Conservation (phyloP, 1,284 basidiomycete genomes). For the Austroboletus novae-zelandiae region DNA sequence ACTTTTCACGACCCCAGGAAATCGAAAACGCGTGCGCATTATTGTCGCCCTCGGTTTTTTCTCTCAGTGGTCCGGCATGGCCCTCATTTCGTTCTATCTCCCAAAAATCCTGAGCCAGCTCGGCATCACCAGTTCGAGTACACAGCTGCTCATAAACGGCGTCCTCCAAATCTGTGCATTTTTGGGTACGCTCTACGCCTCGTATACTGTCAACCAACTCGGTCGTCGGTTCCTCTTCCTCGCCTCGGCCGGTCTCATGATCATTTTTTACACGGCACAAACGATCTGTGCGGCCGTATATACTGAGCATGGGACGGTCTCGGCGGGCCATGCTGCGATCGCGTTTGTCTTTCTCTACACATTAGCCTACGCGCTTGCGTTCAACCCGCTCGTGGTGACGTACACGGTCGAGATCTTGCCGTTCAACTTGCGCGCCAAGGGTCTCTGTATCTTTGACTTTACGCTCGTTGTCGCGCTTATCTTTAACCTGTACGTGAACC, state of each 20-base stretch:
- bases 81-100: slow-evolving; percentile 57
- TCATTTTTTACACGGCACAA: background rate
- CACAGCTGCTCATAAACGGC: slow-evolving; percentile 64
- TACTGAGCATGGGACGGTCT: slow-evolving; percentile 37
- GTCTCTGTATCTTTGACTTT: slow-evolving; percentile 74
- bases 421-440: slow-evolving; percentile 73
- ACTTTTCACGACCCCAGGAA: slow-evolving; percentile 29
- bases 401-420: slow-evolving; percentile 79
- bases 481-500: slow-evolving; percentile 83
- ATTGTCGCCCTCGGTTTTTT: slow-evolving; percentile 68
- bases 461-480: slow-evolving; percentile 63
- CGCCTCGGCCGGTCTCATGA: background rate
- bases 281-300: slow-evolving; percentile 55
- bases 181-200: slow-evolving; percentile 58
- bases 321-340: slow-evolving; percentile 63
- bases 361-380: slow-evolving; percentile 42
- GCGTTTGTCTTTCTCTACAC: slow-evolving; percentile 76
- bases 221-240: background rate
- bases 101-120: slow-evolving; percentile 66
- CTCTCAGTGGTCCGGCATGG: slow-evolving; percentile 54
- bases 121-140: slow-evolving; percentile 45
- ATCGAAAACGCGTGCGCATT: slow-evolving; percentile 58
- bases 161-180: slow-evolving; percentile 76
- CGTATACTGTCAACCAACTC: slow-evolving; percentile 50
- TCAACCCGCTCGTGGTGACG: slow-evolving; percentile 65